Evolutionary conservation across 805 yeast genomes (phyloP).

Genomic region (Metschnikowia rubicola): DNA sequence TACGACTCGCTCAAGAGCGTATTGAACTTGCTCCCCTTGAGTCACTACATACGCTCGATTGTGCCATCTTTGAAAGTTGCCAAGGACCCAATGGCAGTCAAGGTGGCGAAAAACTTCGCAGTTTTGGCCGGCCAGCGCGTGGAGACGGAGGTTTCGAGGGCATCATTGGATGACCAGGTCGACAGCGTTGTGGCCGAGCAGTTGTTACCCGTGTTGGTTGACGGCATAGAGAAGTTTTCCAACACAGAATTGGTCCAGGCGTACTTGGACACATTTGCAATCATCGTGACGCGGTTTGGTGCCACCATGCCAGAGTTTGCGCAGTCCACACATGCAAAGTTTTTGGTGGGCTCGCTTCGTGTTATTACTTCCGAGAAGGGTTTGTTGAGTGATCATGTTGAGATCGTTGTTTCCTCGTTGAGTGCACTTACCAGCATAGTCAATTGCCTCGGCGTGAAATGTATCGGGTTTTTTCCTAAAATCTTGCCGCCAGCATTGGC

Average conservation of each 20-base stretch:
- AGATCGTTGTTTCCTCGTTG: slow-evolving; percentile 68
- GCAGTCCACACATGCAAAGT: slow-evolving; percentile 41
- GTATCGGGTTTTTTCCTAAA: slow-evolving; percentile 80
- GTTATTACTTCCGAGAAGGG: slow-evolving; percentile 50
- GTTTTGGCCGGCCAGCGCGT: slow-evolving; percentile 64
- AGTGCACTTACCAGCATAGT: slow-evolving; percentile 68
- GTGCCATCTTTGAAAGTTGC: slow-evolving; percentile 34
- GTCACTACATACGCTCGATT: slow-evolving; percentile 64
- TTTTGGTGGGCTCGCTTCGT: slow-evolving; percentile 48
- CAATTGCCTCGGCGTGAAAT: slow-evolving; percentile 76
- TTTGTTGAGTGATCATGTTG: slow-evolving; percentile 52
- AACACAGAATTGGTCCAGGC: slow-evolving; percentile 60
- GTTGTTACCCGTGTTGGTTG: slow-evolving; percentile 49
- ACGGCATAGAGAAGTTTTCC: slow-evolving; percentile 30
- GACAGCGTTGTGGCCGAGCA: slow-evolving; percentile 50
- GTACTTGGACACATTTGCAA: slow-evolving; percentile 63
- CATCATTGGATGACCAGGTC: slow-evolving; percentile 36
- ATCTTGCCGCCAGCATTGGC: slow-evolving; percentile 72
- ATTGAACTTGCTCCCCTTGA: slow-evolving; percentile 71
- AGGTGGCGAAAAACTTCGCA: slow-evolving; percentile 60
- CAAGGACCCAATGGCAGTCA: slow-evolving; percentile 40
- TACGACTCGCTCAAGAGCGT: slow-evolving; percentile 59
- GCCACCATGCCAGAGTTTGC: slow-evolving; percentile 18
- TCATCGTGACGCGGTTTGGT: slow-evolving; percentile 62
- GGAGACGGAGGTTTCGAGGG: slow-evolving; percentile 56